Conservation (phyloP, 768 basidiomycete species). For the Boletus rubroflammeus region DNA sequence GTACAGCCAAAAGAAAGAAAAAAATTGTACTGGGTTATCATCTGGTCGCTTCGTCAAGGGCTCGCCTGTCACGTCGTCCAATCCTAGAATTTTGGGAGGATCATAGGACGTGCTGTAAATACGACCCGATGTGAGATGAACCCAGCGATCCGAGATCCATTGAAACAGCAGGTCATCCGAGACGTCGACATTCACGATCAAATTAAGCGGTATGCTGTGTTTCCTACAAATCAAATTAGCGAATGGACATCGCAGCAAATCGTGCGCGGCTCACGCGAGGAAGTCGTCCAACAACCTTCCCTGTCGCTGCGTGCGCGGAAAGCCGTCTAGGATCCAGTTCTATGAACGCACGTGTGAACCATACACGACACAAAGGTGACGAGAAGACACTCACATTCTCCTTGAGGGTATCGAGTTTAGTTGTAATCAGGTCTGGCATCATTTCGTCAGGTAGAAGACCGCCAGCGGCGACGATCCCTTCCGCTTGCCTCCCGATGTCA, state of each 20-base stretch:
- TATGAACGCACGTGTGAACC: conserved; percentile 28
- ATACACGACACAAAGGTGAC: background rate
- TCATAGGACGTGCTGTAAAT: conserved; percentile 88
- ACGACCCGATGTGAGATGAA: conserved; percentile 81
- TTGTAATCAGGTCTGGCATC: conserved; percentile 71
- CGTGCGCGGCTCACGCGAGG: conserved; percentile 48
- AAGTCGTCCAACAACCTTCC: conserved; percentile 70
- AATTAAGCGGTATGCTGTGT: conserved; percentile 60
- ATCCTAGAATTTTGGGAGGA: conserved; percentile 69
- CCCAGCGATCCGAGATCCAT: conserved; percentile 82
- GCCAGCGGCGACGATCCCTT: conserved; percentile 74
- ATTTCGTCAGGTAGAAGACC: conserved; percentile 73
- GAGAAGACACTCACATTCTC: conserved; percentile 48
- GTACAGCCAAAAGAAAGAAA: background rate
- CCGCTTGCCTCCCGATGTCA: conserved; percentile 68
- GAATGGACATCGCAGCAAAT: background rate
- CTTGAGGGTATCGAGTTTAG: conserved; percentile 59
- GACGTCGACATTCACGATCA: conserved; percentile 81
- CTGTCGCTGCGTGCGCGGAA: conserved; percentile 83
- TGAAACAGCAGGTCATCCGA: conserved; percentile 76
- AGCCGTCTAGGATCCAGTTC: conserved; percentile 92
- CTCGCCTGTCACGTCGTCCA: conserved; percentile 85
- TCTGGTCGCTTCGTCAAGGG: conserved; percentile 77
- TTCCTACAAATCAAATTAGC: conserved; percentile 38
- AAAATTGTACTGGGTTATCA: conserved; percentile 71